phyloP scores from a whole-genome alignment of 2,329 filamentous ascomycete genomes.

The Aspergillus ochraceus region DNA sequence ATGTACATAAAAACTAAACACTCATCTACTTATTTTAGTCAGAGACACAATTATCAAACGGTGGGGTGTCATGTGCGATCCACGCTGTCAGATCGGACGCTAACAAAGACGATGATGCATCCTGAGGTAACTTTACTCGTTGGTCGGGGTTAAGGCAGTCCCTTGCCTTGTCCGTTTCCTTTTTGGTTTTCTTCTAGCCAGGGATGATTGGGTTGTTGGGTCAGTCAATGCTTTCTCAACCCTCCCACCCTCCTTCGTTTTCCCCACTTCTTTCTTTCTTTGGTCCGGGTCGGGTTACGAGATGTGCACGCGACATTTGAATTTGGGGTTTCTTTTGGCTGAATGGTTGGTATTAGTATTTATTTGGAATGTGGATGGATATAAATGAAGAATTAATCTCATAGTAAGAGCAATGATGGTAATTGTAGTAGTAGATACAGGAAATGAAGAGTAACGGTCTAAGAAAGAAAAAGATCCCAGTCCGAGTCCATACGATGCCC shows the following conservation, averaged over 20 bases:
- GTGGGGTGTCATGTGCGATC: conserved; percentile 11
- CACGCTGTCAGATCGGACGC: conserved; percentile 15
- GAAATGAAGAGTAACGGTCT: conserved; percentile 7
- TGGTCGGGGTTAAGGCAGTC: neutral
- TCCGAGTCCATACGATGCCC: neutral
- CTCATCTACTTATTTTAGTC: too few species aligned
- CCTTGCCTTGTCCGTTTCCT: neutral
- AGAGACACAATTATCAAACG: neutral
- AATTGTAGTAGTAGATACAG: neutral
- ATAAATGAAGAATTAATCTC: too few species aligned
- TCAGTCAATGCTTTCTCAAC: neutral
- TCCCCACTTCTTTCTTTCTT: too few species aligned
- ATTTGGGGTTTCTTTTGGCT: neutral
- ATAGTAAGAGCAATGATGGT: too few species aligned
- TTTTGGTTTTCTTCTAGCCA: neutral
- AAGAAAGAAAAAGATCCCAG: conserved; percentile 4
- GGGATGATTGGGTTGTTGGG: neutral
- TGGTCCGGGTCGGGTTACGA: too few species aligned
- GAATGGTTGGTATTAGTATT: too few species aligned
- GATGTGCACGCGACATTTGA: neutral
- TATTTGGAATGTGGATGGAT: too few species aligned
- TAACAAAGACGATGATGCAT: conserved; percentile 14
- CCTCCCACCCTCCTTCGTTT: too few species aligned
- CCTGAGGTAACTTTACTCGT: conserved; percentile 13
- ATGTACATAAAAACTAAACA: too few species aligned